A percentile compares a stretch with the other conserved stretches of the same genome.
Evolutionary conservation across 495 filamentous ascomycete genomes (phyloP).

Genomic region (Daldinia concentrica): DNA sequence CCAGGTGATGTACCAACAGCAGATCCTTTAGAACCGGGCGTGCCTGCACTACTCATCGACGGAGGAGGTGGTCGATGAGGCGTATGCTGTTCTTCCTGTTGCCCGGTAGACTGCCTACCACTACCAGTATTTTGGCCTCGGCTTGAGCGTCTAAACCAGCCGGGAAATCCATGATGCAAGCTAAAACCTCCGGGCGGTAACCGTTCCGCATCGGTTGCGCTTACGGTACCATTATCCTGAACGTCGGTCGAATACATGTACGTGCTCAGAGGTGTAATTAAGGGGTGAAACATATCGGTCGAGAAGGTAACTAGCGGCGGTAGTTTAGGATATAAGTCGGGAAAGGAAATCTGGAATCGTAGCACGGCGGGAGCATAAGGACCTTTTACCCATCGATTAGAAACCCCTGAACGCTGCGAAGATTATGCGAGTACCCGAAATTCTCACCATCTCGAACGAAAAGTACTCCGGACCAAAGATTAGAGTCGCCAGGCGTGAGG

Average conservation of each 20-base stretch:
- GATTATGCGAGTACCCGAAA: slow-evolving; percentile 30
- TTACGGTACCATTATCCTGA: slow-evolving; percentile 74
- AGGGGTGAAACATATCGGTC: slow-evolving; percentile 93
- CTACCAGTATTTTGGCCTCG: slow-evolving; percentile 37
- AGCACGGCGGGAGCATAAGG: slow-evolving; percentile 89
- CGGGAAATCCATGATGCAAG: slow-evolving; percentile 86
- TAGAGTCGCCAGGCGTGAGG: slow-evolving; percentile 80
- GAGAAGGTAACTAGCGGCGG: slow-evolving; percentile 87
- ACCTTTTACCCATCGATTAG: slow-evolving; percentile 58
- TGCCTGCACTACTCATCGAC: slow-evolving; percentile 43
- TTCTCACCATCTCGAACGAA: slow-evolving; percentile 84
- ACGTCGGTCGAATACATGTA: slow-evolving; percentile 86
- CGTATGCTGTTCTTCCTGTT: slow-evolving; percentile 36
- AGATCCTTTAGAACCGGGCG: slow-evolving; percentile 48
- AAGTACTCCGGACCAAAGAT: slow-evolving; percentile 86
- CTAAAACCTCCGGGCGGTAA: slow-evolving; percentile 89
- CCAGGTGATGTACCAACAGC: slow-evolving; percentile 42
- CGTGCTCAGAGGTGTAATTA: slow-evolving; percentile 88
- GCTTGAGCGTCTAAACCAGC: slow-evolving; percentile 74
- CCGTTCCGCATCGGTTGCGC: slow-evolving; percentile 80
- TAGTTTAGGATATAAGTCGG: slow-evolving; percentile 76
- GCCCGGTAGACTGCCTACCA: slow-evolving; percentile 39
- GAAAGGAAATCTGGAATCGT: slow-evolving; percentile 89
- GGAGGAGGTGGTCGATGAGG: slow-evolving; percentile 48
- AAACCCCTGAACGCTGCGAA: slow-evolving; percentile 5